Base-by-base conservation (phyloP, 768 basidiomycete genomes). In the Tulasnella sp. region DNA sequence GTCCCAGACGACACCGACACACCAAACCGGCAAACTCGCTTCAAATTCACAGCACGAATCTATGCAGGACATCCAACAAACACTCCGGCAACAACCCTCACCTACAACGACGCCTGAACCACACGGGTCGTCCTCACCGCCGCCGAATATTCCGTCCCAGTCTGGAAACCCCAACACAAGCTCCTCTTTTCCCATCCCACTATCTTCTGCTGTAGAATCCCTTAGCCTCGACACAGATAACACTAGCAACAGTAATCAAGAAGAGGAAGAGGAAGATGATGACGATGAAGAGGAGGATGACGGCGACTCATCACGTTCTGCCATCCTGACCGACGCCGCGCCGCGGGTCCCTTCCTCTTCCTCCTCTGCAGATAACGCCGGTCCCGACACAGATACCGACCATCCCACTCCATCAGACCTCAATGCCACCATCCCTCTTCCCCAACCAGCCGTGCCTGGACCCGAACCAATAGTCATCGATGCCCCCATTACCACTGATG, bases 361-460 rank as follows among this genome's bases (percentile, higher is more conserved):
- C 21, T 56, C 55, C 5, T 41, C 32, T 41, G 51, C 55, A 41
- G 45, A 34, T 30, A 32, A 30, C 44, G 48, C 30, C 19, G 58
- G 58, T 41, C 45, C 26, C 44, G 58, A 59, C 21, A 59, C 58
- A 23, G 58, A 59, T 23, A 59, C 58, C 2, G 58, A 56, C 42
- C 50, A 29, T 27, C 41, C 11, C 24, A 43, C 23, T 27, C 41
- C 5, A 21, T n/a, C 13, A 24, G 52, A 34, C 27, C 29, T 32
- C 61, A 48, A 30, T 45, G 17, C n/a, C 41, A 7, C n/a, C 43
- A 49, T 15, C 56, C 9, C 44, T 4, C 13, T 24, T 49, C 44
- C 9, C 23, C 5, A 23, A 30, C 43, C 44, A 26, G 8, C n/a
- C n/a, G 7, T 21, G n/a, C n/a, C n/a, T 11, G 19, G 10, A 48